These are phyloP conservation scores for Pholiota molesta DNA, from an alignment of 768 basidiomycete genomes.

Conservation along the genomic window DNA sequence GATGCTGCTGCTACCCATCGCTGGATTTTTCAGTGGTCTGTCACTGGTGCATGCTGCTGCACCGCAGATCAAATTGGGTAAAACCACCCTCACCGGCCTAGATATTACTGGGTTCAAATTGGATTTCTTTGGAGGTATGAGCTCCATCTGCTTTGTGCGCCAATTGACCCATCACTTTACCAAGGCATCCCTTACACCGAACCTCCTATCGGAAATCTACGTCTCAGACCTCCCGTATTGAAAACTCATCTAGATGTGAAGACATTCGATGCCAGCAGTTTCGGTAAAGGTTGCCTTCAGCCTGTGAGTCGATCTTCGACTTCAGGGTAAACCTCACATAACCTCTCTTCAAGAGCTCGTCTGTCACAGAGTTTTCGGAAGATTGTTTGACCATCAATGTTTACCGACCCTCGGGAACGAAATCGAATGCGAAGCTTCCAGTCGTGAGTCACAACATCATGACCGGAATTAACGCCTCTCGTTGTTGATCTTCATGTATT, in stretches of 20 bases:
- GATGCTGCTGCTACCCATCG: conserved; percentile 8
- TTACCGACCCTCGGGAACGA: conserved; percentile 47
- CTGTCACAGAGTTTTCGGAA: conserved; percentile 46
- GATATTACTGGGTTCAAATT: conserved; percentile 36
- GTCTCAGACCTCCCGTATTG: conserved; percentile 48
- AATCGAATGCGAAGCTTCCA: conserved; percentile 33
- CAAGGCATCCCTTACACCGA: conserved; percentile 58
- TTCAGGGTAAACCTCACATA: not conserved
- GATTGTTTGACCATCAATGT: conserved; percentile 66
- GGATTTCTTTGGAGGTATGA: conserved; percentile 51
- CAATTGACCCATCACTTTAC: not conserved
- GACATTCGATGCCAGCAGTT: conserved; percentile 48
- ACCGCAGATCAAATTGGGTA: conserved; percentile 41
- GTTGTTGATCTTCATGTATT: conserved; percentile 8
- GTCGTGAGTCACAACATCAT: conserved; percentile 32
- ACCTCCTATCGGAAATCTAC: conserved; percentile 50
- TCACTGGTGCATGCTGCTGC: conserved; percentile 23
- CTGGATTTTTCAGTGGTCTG: conserved; percentile 8
- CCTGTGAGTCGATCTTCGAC: conserved; percentile 28
- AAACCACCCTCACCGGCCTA: conserved; percentile 40
- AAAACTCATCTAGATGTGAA: conserved; percentile 37
- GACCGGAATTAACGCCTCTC: not conserved
- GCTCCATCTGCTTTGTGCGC: not conserved
- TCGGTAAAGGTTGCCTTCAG: conserved; percentile 54
- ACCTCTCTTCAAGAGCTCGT: conserved; percentile 29